Conservation (phyloP, 495 filamentous ascomycete species). For the Cercophora scortea region DNA sequence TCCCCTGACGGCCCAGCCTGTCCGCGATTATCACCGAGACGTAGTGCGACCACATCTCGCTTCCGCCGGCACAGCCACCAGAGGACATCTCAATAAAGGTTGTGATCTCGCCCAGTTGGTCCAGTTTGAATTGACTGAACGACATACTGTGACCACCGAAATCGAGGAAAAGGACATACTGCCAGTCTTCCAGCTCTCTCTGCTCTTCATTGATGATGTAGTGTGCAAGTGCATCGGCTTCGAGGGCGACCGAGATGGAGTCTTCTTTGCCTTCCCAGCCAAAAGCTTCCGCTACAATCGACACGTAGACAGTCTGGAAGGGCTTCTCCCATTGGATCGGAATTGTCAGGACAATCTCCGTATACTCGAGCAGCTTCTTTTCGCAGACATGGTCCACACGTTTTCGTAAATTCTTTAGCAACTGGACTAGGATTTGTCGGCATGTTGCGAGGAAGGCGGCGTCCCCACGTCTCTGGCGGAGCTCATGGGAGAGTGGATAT, state of each 20-base stretch:
- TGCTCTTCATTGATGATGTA: neutral
- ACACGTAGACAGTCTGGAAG: neutral
- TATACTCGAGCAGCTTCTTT: neutral
- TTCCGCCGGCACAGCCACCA: neutral
- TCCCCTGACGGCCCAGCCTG: neutral
- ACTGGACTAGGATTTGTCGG: neutral
- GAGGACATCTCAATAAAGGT: constrained; percentile 2
- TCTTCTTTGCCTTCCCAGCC: neutral
- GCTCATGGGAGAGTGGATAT: constrained; percentile 1
- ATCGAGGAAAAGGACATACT: constrained; percentile 4
- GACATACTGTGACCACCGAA: constrained; percentile 6
- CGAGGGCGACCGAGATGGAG: neutral
- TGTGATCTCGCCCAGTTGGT: neutral
- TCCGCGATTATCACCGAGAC: neutral
- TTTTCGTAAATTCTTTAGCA: neutral
- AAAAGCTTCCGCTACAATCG: constrained; percentile 1
- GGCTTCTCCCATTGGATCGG: constrained; percentile 1
- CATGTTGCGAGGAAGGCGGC: neutral
- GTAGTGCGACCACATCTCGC: constrained; percentile 6
- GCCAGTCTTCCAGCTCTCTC: constrained; percentile 1
- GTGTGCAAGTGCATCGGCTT: constrained; percentile 2
- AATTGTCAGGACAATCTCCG: neutral
- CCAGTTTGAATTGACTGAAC: neutral
- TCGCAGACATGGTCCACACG: neutral
- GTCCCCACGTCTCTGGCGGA: neutral